Base-by-base conservation (phyloP, 2,329 filamentous ascomycete species). In the Fusarium sp. region DNA sequence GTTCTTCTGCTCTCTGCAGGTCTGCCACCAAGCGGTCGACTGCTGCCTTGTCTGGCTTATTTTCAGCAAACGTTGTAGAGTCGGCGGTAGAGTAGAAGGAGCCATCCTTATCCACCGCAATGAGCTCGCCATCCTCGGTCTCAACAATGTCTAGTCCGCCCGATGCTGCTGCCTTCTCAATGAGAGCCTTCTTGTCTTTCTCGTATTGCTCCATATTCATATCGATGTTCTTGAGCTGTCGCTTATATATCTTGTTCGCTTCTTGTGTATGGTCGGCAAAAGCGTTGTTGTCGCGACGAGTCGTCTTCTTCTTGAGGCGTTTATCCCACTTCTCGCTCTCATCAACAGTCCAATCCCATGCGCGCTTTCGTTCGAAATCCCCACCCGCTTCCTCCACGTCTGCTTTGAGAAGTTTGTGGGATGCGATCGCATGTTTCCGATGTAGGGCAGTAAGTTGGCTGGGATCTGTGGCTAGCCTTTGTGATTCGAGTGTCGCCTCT, bases 331-430 rank as follows among this genome's bases (percentile, higher is more conserved):
- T 90, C 84, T 98, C 96, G 76, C 91, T 93, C 84, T 99, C 96
- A 73, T 99, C 96, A 12, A 95, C 86, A 2, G 96, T 99, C 93
- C 96, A 99, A 84, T 98, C 96, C 96, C 96, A 99, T 4, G 96
- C 96, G 44, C 96, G 91, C 84, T 98, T 98, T 75, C 96, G 93
- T 86, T 99, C 96, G 79, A 98, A 99, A 82, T 98, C 96, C 61
- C 93, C 94, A 38, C 95, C 95, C 0, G 88, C 86, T 24, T 93
- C 94, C 81, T 95, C 93, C 4, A 95, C 91, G 78, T 98, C 95
- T 8, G 95, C 94, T 85, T 97, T 97, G 47, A 98, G 88, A 0
- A 99, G 90, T 79, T 98, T 99, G 81, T 98, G 94, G 11, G 92
- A 91, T 26, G 96, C 95, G 74, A 96, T 91, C 61, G 94, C 95